These are phyloP conservation scores for Penicillium italicum DNA, from an alignment of 2,329 filamentous ascomycete genomes.

Conservation along the genomic window DNA sequence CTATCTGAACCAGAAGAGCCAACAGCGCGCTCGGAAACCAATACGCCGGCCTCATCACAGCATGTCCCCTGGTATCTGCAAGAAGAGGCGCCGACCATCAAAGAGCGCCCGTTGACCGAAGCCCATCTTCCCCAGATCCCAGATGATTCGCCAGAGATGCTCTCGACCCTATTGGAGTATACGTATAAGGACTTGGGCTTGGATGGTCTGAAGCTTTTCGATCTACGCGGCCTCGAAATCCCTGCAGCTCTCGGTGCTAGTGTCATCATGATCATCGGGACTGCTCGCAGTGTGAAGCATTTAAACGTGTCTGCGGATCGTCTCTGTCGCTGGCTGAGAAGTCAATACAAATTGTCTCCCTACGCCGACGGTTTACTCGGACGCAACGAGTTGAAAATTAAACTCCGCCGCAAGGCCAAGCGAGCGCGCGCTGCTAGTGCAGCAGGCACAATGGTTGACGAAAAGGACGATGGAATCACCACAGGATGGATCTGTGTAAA, in stretches of 20 bases:
- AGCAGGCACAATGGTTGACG: conserved; percentile 54
- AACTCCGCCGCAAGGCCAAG: conserved; percentile 73
- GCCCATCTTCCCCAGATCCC: conserved; percentile 64
- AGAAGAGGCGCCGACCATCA: conserved; percentile 51
- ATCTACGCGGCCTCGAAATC: conserved; percentile 79
- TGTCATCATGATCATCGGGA: conserved; percentile 88
- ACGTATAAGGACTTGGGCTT: conserved; percentile 81
- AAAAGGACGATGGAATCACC: conserved; percentile 78
- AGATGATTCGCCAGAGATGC: conserved; percentile 64
- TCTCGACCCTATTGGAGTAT: conserved; percentile 70
- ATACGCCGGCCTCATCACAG: conserved; percentile 9
- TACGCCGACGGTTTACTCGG: conserved; percentile 85
- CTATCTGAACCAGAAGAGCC: conserved; percentile 10
- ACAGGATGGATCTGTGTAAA: conserved; percentile 98
- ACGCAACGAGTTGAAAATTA: conserved; percentile 85
- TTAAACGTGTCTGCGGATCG: conserved; percentile 86
- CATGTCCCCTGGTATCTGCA: conserved; percentile 77
- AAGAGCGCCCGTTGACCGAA: conserved; percentile 46
- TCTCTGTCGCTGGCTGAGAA: conserved; percentile 81
- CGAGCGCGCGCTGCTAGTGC: conserved; percentile 76
- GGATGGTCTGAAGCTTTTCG: conserved; percentile 74
- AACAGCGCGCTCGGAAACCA: background rate
- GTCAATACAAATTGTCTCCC: conserved; percentile 66
- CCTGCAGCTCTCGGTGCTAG: conserved; percentile 83
- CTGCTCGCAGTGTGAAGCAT: conserved; percentile 87